Conservation (phyloP, 768 basidiomycete species). For the Trametes cubensis region DNA sequence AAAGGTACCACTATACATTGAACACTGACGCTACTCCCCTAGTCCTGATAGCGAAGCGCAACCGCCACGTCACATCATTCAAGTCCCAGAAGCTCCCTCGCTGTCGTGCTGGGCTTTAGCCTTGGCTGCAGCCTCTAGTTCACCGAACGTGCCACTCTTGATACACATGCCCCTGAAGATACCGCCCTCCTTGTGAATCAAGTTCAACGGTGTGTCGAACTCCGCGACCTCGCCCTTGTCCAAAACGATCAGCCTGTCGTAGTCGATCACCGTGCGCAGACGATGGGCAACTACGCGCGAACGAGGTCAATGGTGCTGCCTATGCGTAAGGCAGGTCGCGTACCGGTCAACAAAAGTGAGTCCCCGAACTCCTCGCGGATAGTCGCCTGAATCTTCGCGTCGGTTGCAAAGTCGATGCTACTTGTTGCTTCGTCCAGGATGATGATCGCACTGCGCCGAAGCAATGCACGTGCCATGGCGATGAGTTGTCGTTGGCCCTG, state of each 20-base stretch:
- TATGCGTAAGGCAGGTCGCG: slow-evolving; percentile 30
- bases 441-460: slow-evolving; percentile 72
- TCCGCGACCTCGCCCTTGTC: slow-evolving; percentile 60
- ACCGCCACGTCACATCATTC: too few relatives aligned
- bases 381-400: slow-evolving; percentile 86
- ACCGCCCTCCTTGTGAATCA: slow-evolving; percentile 50
- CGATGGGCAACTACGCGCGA: slow-evolving; percentile 65
- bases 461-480: slow-evolving; percentile 80
- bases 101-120: slow-evolving; percentile 36
- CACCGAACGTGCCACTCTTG: slow-evolving; percentile 64
- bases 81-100: not conserved
- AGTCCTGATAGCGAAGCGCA: too few relatives aligned
- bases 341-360: slow-evolving; percentile 73
- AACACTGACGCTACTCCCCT: too few relatives aligned
- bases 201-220: slow-evolving; percentile 55
- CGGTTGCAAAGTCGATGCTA: slow-evolving; percentile 86
- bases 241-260: slow-evolving; percentile 78
- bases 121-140: slow-evolving; percentile 62
- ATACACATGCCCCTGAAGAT: slow-evolving; percentile 56
- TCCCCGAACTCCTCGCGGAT: slow-evolving; percentile 84
- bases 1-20: too few relatives aligned
- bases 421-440: slow-evolving; percentile 85
- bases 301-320: slow-evolving; percentile 7
- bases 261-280: slow-evolving; percentile 77
- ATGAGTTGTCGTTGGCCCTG: slow-evolving; percentile 90